A percentile compares a stretch with the other conserved stretches of the same genome.
These are phyloP conservation scores for Ogataea populi-albae DNA, from an alignment of 805 yeast species.

Conservation along the genomic window DNA sequence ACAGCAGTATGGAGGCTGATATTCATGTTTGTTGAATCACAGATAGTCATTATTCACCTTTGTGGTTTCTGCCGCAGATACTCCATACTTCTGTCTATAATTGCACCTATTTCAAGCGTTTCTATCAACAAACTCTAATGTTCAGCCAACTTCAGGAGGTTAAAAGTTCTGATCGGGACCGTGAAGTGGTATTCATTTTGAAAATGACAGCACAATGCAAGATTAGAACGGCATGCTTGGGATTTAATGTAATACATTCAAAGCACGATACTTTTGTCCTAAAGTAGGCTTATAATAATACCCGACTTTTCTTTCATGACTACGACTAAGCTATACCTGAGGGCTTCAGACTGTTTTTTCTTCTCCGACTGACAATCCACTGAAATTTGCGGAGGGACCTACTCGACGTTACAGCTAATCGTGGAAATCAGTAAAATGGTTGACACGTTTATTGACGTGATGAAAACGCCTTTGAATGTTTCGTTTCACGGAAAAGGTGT, in stretches of 20 bases:
- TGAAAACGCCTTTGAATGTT: too few species aligned
- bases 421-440: too few species aligned
- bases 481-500: too few species aligned
- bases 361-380: too few species aligned
- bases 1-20: conserved; percentile 1
- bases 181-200: background rate
- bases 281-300: too few species aligned
- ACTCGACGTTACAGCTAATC: too few species aligned
- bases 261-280: too few species aligned
- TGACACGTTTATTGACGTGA: too few species aligned
- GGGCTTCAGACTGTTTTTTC: too few species aligned
- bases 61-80: background rate
- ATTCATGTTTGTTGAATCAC: background rate
- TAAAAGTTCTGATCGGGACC: background rate
- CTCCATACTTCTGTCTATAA: background rate
- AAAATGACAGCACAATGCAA: conserved; percentile 1
- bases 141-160: background rate
- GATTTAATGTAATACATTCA: background rate
- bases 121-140: background rate
- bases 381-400: too few species aligned
- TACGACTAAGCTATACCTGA: too few species aligned
- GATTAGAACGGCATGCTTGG: background rate
- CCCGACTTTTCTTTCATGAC: too few species aligned
- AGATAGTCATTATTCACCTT: background rate
- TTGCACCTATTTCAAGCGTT: background rate